phyloP scores from a whole-genome alignment of 2,329 filamentous ascomycete species.

The Phyllosticta citriasiana region DNA sequence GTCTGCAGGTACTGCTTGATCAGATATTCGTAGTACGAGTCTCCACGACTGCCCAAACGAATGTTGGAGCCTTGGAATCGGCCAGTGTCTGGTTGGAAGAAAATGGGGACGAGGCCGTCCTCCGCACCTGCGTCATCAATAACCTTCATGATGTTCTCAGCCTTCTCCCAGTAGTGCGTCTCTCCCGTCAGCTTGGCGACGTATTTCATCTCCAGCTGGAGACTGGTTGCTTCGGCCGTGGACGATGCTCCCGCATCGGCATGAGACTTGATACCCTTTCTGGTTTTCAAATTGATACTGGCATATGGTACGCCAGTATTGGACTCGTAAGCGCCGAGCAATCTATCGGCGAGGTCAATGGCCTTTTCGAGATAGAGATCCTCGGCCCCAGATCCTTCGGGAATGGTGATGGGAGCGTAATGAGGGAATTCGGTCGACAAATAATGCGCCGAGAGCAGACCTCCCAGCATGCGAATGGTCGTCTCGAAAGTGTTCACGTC shows the following conservation, averaged over 20 bases:
- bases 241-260: constrained; percentile 80
- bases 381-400: constrained; percentile 64
- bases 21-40: constrained; percentile 98
- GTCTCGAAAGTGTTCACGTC: constrained; percentile 98
- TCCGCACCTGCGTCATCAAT: constrained; percentile 70
- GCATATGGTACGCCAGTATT: constrained; percentile 79
- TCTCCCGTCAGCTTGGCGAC: constrained; percentile 90
- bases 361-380: constrained; percentile 96
- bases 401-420: constrained; percentile 64
- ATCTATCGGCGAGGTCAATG: constrained; percentile 77
- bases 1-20: constrained; percentile 98
- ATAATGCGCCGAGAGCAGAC: constrained; percentile 86
- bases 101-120: constrained; percentile 87
- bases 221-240: constrained; percentile 81
- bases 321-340: constrained; percentile 82
- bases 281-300: constrained; percentile 76
- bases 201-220: constrained; percentile 97
- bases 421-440: constrained; percentile 73
- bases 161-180: constrained; percentile 81
- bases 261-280: constrained; percentile 69
- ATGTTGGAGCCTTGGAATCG: constrained; percentile 77
- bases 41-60: constrained; percentile 82
- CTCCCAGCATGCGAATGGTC: constrained; percentile 93
- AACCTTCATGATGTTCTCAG: constrained; percentile 83
- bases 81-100: constrained; percentile 69